Conservation (phyloP, 352 stramenopile genomes). For the Globisporangium canariense region DNA sequence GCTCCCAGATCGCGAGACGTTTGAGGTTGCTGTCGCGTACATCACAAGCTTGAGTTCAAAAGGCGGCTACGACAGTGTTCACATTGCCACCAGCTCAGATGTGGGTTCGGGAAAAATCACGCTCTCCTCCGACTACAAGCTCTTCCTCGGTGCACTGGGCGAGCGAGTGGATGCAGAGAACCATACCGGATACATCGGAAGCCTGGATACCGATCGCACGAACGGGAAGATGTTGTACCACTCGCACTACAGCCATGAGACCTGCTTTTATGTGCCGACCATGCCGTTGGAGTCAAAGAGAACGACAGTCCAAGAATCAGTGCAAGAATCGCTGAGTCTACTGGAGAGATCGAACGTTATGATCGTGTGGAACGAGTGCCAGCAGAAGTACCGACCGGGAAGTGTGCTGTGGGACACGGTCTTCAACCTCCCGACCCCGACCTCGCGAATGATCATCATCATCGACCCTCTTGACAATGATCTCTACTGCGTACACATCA, state of each 20-base stretch:
- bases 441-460: constrained; percentile 73
- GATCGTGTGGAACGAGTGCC: constrained; percentile 86
- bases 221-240: constrained; percentile 65
- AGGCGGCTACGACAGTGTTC: constrained; percentile 75
- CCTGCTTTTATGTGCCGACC: constrained; percentile 82
- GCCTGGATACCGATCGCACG: constrained; percentile 32
- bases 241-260: constrained; percentile 73
- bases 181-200: constrained; percentile 47
- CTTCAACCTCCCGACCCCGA: constrained; percentile 74
- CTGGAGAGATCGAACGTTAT: constrained; percentile 71
- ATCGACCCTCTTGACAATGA: constrained; percentile 84
- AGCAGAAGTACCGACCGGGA: constrained; percentile 78
- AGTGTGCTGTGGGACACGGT: constrained; percentile 76
- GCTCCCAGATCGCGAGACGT: constrained; percentile 72
- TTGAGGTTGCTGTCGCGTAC: constrained; percentile 81
- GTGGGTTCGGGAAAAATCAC: constrained; percentile 34
- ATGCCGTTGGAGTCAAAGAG: constrained; percentile 43
- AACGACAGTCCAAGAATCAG: constrained; percentile 24
- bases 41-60: constrained; percentile 56
- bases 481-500: constrained; percentile 81
- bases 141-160: constrained; percentile 68
- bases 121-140: constrained; percentile 65
- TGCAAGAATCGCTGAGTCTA: constrained; percentile 29
- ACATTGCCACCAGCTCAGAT: constrained; percentile 53
- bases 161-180: constrained; percentile 44